Base-by-base conservation (phyloP, 768 basidiomycete species). In the Kondoa subrosea region DNA sequence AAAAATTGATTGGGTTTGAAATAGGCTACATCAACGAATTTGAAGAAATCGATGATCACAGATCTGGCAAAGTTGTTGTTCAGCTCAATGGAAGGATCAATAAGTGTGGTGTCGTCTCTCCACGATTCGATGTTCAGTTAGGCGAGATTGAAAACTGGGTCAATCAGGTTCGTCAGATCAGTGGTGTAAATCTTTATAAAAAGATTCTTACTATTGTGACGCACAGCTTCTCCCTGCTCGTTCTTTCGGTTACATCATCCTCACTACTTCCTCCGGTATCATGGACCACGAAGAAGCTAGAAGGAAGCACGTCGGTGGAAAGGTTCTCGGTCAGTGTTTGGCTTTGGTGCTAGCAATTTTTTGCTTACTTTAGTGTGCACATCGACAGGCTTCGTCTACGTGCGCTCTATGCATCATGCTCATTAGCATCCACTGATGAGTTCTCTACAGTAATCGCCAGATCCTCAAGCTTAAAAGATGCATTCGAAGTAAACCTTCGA, bases 71-170 rank as follows among this genome's bases (percentile, higher is more conserved):
- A 81, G 90, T 99, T 72, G 92, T 99, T 75, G 84, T 97, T 74
- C 92, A 99, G 80, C 85, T 99, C 68, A 99, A 95, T 76, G 95
- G 95, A 59, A 88, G 91, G 70, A 84, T 99, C 74, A 99, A 99
- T 84, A 99, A 99, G 82, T 87, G 87, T n/a, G 95, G 93, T 74
- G 93, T 99, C 77, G 96, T 96, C 80, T 96, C 92, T n/a, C 68
- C 68, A 3, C 26, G 95, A 66, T 97, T 89, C 84, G 96, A 97
- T 80, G 85, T 97, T 74, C 88, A 91, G 77, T 86, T 88, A 70
- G 85, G 79, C 74, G 87, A 92, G 77, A 95, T 96, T 75, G 89
- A 93, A 80, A 81, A 83, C 71, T 96, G 93, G 93, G 90, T 97
- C 82, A 91, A 91, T 83, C 82, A 90, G 40, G 40, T 50, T 21